phyloP scores from a whole-genome alignment of 2,329 filamentous ascomycete genomes.

The Penicillium sp. region DNA sequence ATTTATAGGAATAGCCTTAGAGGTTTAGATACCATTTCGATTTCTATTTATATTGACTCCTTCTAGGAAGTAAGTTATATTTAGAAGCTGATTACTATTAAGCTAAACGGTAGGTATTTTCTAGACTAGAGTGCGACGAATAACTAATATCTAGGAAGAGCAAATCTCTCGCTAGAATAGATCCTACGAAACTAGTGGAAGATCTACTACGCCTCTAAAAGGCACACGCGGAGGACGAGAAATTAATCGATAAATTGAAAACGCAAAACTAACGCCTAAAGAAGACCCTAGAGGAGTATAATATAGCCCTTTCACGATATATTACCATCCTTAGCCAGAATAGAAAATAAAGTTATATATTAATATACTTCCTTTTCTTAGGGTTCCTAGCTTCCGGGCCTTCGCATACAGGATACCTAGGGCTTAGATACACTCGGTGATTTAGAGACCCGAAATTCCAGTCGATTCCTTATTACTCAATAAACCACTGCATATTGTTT shows the following conservation, averaged over 20 bases:
- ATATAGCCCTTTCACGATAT: neutral
- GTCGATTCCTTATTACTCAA: neutral
- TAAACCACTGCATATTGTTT: neutral
- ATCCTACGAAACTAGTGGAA: neutral
- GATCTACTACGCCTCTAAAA: neutral
- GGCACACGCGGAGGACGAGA: neutral
- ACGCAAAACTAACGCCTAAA: neutral
- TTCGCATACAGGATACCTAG: neutral
- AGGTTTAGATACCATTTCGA: neutral
- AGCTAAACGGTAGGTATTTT: neutral
- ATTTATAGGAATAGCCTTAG: neutral
- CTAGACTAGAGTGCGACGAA: neutral
- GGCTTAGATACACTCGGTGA: neutral
- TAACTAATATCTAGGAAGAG: neutral
- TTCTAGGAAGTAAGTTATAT: neutral
- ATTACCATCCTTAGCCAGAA: neutral
- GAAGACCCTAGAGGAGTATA: neutral
- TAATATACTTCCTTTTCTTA: neutral
- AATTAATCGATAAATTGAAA: neutral
- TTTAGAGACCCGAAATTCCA: neutral
- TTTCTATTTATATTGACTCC: neutral
- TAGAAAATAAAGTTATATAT: neutral
- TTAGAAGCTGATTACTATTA: neutral
- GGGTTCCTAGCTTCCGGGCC: neutral
- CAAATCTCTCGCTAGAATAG: neutral